Evolutionary conservation across 345 rosid species (phyloP), one percentile per base, ranked within the genome.

Genomic region (Lepidium aucheri): DNA sequence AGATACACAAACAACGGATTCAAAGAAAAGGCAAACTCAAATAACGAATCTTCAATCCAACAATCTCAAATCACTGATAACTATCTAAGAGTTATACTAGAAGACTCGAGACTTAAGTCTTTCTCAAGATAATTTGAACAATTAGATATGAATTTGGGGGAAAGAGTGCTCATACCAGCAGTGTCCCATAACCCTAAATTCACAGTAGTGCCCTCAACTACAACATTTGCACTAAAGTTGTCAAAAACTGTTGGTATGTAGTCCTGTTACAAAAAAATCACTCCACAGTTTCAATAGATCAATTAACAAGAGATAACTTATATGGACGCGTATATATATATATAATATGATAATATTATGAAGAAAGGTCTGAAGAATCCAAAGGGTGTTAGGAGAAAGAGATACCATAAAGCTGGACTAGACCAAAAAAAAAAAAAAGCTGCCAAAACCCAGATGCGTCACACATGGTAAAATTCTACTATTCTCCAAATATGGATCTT

Each of bases 101-200:
- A 55, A 15, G 43, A 55, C 38, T 61, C 32, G 13, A 61, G 20
- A 61, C n/a, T 38, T 15, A 17, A 33, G 12, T 26, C 8, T 55
- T 34, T 54, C 26, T 9, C 9, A 1, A 16, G 30, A 18, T 28
- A 12, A 35, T 3, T 8, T 38, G 4, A 20, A 58, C 5, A 57
- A 39, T 7, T 38, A 4, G 26, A 46, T 39, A 24, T 18, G 34
- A 45, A 45, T 17, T 33, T 7, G 8, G 14, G 13, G 11, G 30
- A 8, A 42, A n/a, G 28, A 71, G 55, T 16, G 74, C 36, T 42
- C 53, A 70, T 88, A 91, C 98, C 98, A 83, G 97, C 98, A 52
- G 98, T 93, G 47, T 93, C 98, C 98, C 98, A 93, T 24, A 93
- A 88, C 9, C 98, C 98, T 74, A 93, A 77, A 74, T 90, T 93